Evolutionary conservation across 495 filamentous ascomycete genomes (phyloP).

Genomic region (Amorphotheca resinae): DNA sequence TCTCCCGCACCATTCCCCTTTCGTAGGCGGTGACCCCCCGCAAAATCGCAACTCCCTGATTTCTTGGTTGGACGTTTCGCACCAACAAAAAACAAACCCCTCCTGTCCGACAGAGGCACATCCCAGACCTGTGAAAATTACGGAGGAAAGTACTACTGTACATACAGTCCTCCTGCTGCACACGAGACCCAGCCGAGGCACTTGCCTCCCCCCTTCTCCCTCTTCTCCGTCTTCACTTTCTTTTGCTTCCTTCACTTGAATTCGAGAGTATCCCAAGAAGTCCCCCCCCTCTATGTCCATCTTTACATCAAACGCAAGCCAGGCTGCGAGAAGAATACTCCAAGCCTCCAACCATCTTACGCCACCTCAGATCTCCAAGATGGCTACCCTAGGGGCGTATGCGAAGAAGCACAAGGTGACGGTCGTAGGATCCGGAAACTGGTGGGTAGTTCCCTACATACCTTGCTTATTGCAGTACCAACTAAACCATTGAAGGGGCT

Average conservation of each 20-base stretch:
- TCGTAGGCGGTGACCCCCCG: constrained; percentile 7
- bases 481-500: constrained; percentile 49
- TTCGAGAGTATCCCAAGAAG: no score
- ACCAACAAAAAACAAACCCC: constrained; percentile 3
- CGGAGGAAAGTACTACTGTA: no score
- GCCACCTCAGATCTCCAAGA: constrained; percentile 17
- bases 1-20: background rate
- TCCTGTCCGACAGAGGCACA: no score
- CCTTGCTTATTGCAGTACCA: background rate
- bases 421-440: constrained; percentile 92
- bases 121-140: no score
- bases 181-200: no score
- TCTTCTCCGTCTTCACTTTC: no score
- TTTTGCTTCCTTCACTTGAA: no score
- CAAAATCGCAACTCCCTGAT: background rate
- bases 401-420: constrained; percentile 82
- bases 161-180: no score
- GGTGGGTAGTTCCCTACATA: constrained; percentile 37
- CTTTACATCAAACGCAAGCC: constrained; percentile 4
- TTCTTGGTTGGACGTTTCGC: constrained; percentile 2
- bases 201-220: no score
- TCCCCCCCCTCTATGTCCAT: no score
- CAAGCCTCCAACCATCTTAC: constrained; percentile 9
- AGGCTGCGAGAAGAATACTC: constrained; percentile 5
- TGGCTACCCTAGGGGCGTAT: constrained; percentile 24